Evolutionary conservation across 176 grass and related monocot genomes (phyloP), one percentile per base, ranked within the genome.

Genomic region (Oryza glaberrima): DNA sequence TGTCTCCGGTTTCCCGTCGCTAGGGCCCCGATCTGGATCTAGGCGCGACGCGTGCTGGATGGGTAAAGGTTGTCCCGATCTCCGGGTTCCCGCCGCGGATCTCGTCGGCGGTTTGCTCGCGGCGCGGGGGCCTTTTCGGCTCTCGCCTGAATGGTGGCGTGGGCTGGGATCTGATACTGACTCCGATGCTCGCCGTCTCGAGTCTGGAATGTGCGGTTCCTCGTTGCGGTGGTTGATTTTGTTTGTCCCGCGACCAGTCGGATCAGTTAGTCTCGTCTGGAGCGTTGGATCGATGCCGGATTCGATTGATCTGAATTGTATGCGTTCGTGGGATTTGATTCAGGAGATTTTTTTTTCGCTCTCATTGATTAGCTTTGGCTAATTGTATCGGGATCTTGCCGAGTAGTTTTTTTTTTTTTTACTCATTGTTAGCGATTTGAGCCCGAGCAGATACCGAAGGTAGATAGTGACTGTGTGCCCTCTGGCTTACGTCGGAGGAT

Each of bases 371-470:
- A 51, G 38, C 47, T 69, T 11, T 9, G n/a, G 11, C 25, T 69
- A 69, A 79, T 22, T 44, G 52, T 75, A 52, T 19, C 60, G 8
- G 68, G 84, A 90, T 83, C 84, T 90, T 30, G 9, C 69, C 17
- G 45, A 61, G 47, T 22, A 45, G 35, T 60, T 32, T 75, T 26
- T 26, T 26, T 60, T 32, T 75, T 26, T 60, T 38, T n/a, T 45
- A 9, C 28, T 67, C n/a, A 56, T 70, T 69, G 49, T 25, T 36
- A 19, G 40, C 28, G 40, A 16, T 15, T 7, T 11, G 43, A 83
- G 81, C 3, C 8, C 56, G 20, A 19, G 26, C 22, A 45, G 2
- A 6, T 44, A 43, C 43, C 11, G 2, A 58, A 17, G 5, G 22
- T 16, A 56, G 44, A 63, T 63, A 22, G 58, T 63, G 58, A 22